Percentiles rank a stretch among this genome's conserved stretches.
phyloP scores from a whole-genome alignment of 2,329 filamentous ascomycete genomes.

The Beauveria sp. region DNA sequence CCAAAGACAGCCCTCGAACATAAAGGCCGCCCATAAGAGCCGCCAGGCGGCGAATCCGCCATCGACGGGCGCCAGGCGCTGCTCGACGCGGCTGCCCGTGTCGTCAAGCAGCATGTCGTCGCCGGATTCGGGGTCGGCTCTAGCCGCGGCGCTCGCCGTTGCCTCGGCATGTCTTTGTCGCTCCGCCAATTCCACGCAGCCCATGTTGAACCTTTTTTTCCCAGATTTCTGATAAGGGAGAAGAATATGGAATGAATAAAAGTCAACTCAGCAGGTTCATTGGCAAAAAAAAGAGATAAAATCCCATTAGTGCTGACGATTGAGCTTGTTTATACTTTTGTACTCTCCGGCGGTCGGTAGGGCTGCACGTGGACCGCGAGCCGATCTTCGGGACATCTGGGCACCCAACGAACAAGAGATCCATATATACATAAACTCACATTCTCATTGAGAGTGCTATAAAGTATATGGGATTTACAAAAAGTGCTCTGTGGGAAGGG shows the following conservation, averaged over 20 bases:
- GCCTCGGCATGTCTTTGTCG: neutral
- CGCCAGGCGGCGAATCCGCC: constrained; percentile 17
- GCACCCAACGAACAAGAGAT: too few relatives aligned
- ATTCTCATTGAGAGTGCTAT: too few relatives aligned
- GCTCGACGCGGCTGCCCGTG: neutral
- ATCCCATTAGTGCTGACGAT: too few relatives aligned
- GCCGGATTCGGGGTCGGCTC: neutral
- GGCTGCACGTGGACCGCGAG: too few relatives aligned
- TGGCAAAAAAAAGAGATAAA: too few relatives aligned
- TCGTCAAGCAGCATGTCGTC: neutral
- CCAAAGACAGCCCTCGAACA: constrained; percentile 20
- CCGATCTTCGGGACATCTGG: too few relatives aligned
- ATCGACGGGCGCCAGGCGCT: constrained; percentile 16
- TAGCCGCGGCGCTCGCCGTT: neutral
- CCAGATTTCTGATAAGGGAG: neutral
- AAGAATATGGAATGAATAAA: neutral
- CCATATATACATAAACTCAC: too few relatives aligned
- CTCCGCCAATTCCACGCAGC: neutral
- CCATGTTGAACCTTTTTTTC: neutral
- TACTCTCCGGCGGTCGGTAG: too few relatives aligned
- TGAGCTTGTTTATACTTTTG: too few relatives aligned
- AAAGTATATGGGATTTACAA: too few relatives aligned
- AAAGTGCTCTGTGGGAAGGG: too few relatives aligned
- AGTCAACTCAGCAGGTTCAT: too few relatives aligned
- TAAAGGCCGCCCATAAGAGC: constrained; percentile 17